Percentiles rank a stretch among this genome's conserved stretches.
Conservation (phyloP, 345 rosid genomes). For the Pseudoturritis turrita region DNA sequence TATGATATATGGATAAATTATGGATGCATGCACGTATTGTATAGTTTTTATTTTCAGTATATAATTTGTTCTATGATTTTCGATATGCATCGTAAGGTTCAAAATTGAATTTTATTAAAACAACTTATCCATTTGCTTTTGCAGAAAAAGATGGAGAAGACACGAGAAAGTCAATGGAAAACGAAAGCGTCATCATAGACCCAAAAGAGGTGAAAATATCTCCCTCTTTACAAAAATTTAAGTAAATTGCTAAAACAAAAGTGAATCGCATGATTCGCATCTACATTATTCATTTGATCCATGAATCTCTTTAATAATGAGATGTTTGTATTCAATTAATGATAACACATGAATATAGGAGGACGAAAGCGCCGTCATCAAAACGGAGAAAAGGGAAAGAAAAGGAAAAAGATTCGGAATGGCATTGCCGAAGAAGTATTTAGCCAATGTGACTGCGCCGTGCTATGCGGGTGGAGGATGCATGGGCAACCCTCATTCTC, state of each 20-base stretch:
- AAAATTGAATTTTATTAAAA: background rate
- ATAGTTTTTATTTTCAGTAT: background rate
- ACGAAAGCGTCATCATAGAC: constrained; percentile 18
- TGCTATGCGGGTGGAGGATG: constrained; percentile 30
- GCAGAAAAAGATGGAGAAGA: constrained; percentile 24
- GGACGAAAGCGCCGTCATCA: constrained; percentile 10
- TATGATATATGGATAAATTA: background rate
- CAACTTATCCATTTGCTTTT: background rate
- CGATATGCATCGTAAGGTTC: background rate
- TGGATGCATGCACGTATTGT: background rate
- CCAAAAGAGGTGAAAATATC: constrained; percentile 20
- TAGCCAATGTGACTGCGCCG: constrained; percentile 26
- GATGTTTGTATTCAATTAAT: background rate
- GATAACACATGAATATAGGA: background rate
- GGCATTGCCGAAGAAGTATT: constrained; percentile 23
- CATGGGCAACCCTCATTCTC: constrained; percentile 29
- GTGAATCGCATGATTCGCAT: background rate
- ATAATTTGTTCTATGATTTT: background rate
- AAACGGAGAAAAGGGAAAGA: constrained; percentile 18
- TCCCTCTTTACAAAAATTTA: background rate
- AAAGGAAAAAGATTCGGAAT: constrained; percentile 27
- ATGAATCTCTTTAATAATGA: background rate
- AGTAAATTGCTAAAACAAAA: background rate
- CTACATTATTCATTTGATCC: background rate
- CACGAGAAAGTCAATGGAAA: constrained; percentile 17